These are phyloP conservation scores for Boechera retrofracta DNA, from an alignment of 345 rosid species.

Conservation along the genomic window DNA sequence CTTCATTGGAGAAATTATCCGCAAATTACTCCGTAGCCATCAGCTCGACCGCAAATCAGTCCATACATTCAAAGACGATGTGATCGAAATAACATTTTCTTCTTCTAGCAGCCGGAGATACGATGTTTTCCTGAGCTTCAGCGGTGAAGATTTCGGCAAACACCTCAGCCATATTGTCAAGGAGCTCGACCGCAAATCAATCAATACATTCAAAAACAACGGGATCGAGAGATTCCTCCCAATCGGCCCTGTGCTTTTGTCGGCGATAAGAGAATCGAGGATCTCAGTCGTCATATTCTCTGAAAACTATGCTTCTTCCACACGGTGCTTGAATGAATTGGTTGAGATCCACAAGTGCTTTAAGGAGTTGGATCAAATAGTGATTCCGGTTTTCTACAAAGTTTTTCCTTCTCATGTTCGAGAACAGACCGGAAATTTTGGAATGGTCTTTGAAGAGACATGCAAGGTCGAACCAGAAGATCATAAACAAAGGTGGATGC, in stretches of 20 bases:
- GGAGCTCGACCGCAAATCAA: neutral
- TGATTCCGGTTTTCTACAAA: conserved; percentile 25
- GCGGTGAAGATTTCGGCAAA: conserved; percentile 26
- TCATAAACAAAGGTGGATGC: neutral
- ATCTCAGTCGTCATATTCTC: conserved; percentile 28
- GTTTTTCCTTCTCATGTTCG: conserved; percentile 31
- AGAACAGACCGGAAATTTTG: conserved; percentile 7
- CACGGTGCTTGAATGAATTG: conserved; percentile 12
- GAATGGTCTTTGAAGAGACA: neutral
- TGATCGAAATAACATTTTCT: neutral
- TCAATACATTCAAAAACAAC: neutral
- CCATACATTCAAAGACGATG: no score
- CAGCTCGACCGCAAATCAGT: no score
- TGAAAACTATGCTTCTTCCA: conserved; percentile 27
- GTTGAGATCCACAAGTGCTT: conserved; percentile 13
- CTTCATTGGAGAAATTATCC: no score
- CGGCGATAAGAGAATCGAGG: conserved; percentile 19
- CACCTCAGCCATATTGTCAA: conserved; percentile 22
- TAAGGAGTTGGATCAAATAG: neutral
- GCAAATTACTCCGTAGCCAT: no score
- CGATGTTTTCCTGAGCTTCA: conserved; percentile 21
- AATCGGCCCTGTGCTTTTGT: neutral
- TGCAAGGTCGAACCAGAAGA: conserved; percentile 4
- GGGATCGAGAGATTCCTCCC: conserved; percentile 14
- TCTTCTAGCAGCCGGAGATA: neutral